Evolutionary conservation across 441 rosid genomes (phyloP).

Genomic region (Mallotus repandus): DNA sequence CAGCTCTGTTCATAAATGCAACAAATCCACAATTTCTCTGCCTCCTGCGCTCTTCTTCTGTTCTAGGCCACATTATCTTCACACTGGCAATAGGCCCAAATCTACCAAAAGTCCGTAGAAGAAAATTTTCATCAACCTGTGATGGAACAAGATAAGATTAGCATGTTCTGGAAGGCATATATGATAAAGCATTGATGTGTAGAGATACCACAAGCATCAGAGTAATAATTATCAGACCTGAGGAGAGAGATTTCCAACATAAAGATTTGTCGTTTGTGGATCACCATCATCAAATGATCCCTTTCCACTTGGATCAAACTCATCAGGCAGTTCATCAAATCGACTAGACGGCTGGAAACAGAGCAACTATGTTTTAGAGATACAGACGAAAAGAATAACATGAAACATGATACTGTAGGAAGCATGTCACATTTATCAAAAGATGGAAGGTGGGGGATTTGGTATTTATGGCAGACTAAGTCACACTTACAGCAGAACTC

Average conservation of each 20-base stretch:
- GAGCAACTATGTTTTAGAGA: slow-evolving; percentile 19
- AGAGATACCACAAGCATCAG: slow-evolving; percentile 10
- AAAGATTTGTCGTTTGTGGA: slow-evolving; percentile 96
- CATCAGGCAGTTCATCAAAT: slow-evolving; percentile 95
- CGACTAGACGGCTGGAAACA: slow-evolving; percentile 81
- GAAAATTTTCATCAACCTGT: slow-evolving; percentile 99
- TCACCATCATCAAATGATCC: slow-evolving; percentile 99
- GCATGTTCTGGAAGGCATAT: slow-evolving; percentile 12
- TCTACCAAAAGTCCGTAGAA: slow-evolving; percentile 97
- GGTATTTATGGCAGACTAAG: not conserved
- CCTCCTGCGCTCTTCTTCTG: slow-evolving; percentile 91
- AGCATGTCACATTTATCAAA: not conserved
- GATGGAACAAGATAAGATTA: slow-evolving; percentile 16
- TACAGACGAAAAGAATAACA: not conserved
- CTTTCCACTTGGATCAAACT: slow-evolving; percentile 97
- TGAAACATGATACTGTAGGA: not conserved
- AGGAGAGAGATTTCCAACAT: slow-evolving; percentile 97
- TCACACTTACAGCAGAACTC: slow-evolving; percentile 58
- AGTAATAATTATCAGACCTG: slow-evolving; percentile 48
- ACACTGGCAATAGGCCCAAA: slow-evolving; percentile 99
- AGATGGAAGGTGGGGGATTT: not conserved
- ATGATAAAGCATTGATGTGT: not conserved
- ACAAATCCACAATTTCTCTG: slow-evolving; percentile 99
- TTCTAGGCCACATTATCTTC: slow-evolving; percentile 99
- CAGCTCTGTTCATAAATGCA: slow-evolving; percentile 95